These are phyloP conservation scores for Cyanodermella asteris DNA, from an alignment of 2,329 filamentous ascomycete genomes.

Conservation along the genomic window DNA sequence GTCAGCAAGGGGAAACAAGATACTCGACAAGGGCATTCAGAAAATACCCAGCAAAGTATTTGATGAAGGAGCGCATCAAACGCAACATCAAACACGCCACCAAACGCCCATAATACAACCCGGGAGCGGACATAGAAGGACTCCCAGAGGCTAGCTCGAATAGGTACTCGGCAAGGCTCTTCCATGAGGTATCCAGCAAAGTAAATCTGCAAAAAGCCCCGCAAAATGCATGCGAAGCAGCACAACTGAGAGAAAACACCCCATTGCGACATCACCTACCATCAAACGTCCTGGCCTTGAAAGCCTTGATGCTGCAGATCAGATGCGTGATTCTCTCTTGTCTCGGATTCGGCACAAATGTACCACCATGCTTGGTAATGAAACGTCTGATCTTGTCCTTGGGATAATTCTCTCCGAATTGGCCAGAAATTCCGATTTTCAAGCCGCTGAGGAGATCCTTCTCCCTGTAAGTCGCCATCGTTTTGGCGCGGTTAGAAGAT, in stretches of 20 bases:
- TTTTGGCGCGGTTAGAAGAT: not conserved
- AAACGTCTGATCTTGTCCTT: constrained; percentile 41
- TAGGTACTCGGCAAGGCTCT: no score
- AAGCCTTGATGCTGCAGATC: constrained; percentile 41
- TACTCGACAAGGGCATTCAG: no score
- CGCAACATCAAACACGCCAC: no score
- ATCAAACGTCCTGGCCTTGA: constrained; percentile 27
- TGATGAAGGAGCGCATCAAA: no score
- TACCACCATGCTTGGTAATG: constrained; percentile 41
- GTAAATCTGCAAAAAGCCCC: not conserved
- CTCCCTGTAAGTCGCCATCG: constrained; percentile 9
- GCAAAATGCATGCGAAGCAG: not conserved
- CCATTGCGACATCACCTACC: no score
- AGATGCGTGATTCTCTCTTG: constrained; percentile 44
- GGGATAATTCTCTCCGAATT: constrained; percentile 24
- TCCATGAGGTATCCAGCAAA: not conserved
- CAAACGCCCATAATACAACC: no score
- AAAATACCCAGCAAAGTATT: no score
- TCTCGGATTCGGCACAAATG: constrained; percentile 29
- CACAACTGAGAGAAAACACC: no score
- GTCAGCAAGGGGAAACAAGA: no score
- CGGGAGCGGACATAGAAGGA: no score
- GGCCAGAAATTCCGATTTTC: constrained; percentile 35
- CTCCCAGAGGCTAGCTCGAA: no score
- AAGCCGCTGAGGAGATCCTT: constrained; percentile 28